Evolutionary conservation across 805 yeast genomes (phyloP).

Genomic region (Yamadazyma endophytica): DNA sequence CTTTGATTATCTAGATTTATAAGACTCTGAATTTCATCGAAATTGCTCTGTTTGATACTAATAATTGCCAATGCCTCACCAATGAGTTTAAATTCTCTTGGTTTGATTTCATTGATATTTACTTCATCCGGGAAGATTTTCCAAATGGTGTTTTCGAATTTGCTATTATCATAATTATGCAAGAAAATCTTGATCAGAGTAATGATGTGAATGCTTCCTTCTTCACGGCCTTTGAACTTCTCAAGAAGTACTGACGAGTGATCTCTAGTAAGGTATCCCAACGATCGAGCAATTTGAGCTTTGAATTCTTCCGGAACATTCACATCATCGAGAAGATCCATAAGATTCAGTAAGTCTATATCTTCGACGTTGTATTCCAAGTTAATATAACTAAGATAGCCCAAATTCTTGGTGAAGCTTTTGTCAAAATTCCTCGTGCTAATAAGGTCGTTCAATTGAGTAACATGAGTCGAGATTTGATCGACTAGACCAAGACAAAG

Average conservation of each 20-base stretch:
- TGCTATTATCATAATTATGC: constrained; percentile 16
- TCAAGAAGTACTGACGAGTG: constrained; percentile 33
- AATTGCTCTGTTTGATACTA: constrained; percentile 12
- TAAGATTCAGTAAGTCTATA: constrained; percentile 4
- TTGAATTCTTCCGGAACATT: constrained; percentile 32
- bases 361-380: constrained; percentile 2
- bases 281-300: constrained; percentile 47
- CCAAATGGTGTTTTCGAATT: constrained; percentile 22
- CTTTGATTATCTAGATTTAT: constrained; percentile 9
- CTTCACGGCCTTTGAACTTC: constrained; percentile 9
- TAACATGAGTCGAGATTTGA: constrained; percentile 5
- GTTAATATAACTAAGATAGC: constrained; percentile 10
- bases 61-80: constrained; percentile 35
- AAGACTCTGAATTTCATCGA: constrained; percentile 12
- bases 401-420: constrained; percentile 4
- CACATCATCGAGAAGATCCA: constrained; percentile 18
- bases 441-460: constrained; percentile 3
- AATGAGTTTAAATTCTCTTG: constrained; percentile 23
- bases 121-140: constrained; percentile 9
- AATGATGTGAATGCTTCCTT: constrained; percentile 11
- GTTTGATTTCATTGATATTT: constrained; percentile 7
- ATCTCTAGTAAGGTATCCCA: constrained; percentile 43
- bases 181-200: constrained; percentile 18
- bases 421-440: constrained; percentile 2
- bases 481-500: constrained; percentile 4